A percentile compares a stretch with the other conserved stretches of the same genome.
These are phyloP conservation scores for Alnus glutinosa DNA, from an alignment of 306 rosid species.

Conservation along the genomic window DNA sequence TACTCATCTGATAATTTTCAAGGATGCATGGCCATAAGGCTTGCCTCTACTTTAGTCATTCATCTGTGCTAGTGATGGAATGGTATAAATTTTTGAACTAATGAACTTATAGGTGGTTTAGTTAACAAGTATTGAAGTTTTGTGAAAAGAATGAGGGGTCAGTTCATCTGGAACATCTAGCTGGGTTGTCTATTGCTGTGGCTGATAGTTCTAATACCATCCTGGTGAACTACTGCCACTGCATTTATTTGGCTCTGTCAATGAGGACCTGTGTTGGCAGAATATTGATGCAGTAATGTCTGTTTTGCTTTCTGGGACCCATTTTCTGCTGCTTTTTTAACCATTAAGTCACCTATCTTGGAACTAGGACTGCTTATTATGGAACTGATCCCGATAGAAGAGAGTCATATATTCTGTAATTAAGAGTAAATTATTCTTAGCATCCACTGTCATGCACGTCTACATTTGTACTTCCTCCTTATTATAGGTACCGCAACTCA, in stretches of 20 bases:
- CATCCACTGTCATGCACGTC: constrained; percentile 23
- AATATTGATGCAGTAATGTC: neutral
- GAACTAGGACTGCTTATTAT: constrained; percentile 8
- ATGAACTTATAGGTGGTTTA: neutral
- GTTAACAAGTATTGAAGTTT: neutral
- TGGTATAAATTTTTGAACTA: neutral
- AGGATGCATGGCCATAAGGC: neutral
- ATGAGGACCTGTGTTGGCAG: neutral
- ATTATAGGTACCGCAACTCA: constrained; percentile 74
- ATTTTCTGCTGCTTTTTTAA: neutral
- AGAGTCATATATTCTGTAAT: neutral
- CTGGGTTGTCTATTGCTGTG: neutral
- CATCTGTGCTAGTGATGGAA: neutral
- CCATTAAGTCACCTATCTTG: constrained; percentile 2
- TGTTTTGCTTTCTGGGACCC: neutral
- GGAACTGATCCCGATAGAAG: neutral
- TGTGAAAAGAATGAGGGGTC: neutral
- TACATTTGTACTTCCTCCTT: constrained; percentile 19
- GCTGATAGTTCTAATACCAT: neutral
- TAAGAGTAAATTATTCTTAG: constrained; percentile 11
- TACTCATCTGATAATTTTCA: neutral
- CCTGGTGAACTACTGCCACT: constrained; percentile 6
- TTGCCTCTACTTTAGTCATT: neutral
- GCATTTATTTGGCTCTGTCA: neutral
- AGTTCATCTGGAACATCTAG: neutral